Percentiles rank a stretch among this genome's conserved stretches.
These are phyloP conservation scores for Suhomyces maxii DNA, from an alignment of 1,139 yeast species.

Conservation along the genomic window DNA sequence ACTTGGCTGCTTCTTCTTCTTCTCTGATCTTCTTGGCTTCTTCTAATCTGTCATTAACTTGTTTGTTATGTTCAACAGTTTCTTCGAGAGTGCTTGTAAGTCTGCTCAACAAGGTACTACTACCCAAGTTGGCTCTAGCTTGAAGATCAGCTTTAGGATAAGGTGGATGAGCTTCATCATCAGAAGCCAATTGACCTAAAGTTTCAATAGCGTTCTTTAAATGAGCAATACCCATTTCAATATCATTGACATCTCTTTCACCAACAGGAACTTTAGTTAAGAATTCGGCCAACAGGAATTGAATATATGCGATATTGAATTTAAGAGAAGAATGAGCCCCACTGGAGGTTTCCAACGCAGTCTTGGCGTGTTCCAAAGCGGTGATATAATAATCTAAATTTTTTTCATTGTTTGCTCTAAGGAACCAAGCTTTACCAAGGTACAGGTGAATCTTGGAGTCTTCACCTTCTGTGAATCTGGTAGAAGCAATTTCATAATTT, in stretches of 20 bases:
- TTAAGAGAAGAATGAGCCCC: slow-evolving; percentile 48
- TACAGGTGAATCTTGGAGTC: slow-evolving; percentile 68
- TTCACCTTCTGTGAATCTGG: slow-evolving; percentile 60
- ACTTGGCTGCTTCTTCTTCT: slow-evolving; percentile 48
- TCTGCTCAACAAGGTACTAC: slow-evolving; percentile 70
- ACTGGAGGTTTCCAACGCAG: slow-evolving; percentile 48
- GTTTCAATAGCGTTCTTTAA: slow-evolving; percentile 63
- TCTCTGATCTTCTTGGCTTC: slow-evolving; percentile 72
- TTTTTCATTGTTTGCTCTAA: slow-evolving; percentile 73
- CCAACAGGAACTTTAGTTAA: slow-evolving; percentile 62
- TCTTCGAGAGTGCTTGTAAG: slow-evolving; percentile 69
- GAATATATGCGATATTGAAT: slow-evolving; percentile 82
- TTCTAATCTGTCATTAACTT: slow-evolving; percentile 60
- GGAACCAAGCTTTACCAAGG: slow-evolving; percentile 88
- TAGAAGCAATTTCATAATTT: slow-evolving; percentile 77
- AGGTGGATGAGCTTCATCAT: slow-evolving; percentile 61
- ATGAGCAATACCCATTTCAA: slow-evolving; percentile 57
- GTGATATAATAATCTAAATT: slow-evolving; percentile 58
- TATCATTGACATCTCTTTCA: slow-evolving; percentile 62
- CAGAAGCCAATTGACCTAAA: slow-evolving; percentile 58
- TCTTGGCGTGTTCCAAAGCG: slow-evolving; percentile 61
- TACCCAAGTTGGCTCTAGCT: slow-evolving; percentile 83
- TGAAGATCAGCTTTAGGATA: slow-evolving; percentile 76
- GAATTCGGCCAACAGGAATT: slow-evolving; percentile 85
- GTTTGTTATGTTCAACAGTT: slow-evolving; percentile 66